These are phyloP conservation scores for Casuarina equisetifolia DNA, from an alignment of 306 rosid genomes.

Conservation along the genomic window DNA sequence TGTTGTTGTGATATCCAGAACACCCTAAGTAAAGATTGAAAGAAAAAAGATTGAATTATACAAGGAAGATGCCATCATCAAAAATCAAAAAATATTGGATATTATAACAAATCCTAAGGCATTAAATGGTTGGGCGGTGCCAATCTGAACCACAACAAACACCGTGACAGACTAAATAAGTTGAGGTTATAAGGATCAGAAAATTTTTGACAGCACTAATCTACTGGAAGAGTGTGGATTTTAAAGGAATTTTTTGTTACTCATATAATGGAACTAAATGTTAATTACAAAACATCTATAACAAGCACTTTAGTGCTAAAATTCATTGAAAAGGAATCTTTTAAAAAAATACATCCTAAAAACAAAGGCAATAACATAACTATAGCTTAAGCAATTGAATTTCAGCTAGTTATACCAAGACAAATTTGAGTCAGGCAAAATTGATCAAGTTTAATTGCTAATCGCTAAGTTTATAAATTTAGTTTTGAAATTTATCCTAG, in stretches of 20 bases:
- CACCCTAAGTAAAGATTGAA: conserved; percentile 54
- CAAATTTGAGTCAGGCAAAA: neutral
- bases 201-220: neutral
- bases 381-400: neutral
- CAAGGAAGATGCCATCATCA: conserved; percentile 14
- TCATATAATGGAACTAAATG: neutral
- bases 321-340: too few relatives aligned
- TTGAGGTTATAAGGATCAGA: neutral
- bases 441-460: neutral
- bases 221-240: neutral
- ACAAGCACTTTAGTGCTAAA: neutral
- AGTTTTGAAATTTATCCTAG: neutral
- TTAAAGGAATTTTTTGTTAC: neutral
- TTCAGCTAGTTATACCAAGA: neutral
- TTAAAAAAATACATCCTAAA: neutral
- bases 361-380: neutral
- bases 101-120: conserved; percentile 1
- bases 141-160: neutral
- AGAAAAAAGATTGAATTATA: conserved; percentile 13
- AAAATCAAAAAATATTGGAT: conserved; percentile 19
- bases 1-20: conserved; percentile 83
- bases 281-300: neutral
- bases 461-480: neutral
- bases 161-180: neutral
- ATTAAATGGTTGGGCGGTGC: neutral